Percentiles rank a stretch among this genome's conserved stretches.
Conservation (phyloP, 345 rosid species). For the Salix purpurea region DNA sequence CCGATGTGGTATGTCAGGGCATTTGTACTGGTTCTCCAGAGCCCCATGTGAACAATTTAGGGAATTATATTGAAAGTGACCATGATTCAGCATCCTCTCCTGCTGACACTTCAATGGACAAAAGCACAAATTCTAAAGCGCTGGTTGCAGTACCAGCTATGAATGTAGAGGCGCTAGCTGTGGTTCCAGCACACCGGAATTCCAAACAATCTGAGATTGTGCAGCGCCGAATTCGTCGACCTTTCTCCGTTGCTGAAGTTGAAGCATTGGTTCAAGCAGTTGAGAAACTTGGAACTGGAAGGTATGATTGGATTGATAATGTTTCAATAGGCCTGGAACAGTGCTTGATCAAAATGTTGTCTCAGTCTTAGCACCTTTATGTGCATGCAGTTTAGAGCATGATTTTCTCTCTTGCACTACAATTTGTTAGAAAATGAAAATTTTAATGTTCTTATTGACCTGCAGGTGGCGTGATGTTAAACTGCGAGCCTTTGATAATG, state of each 20-base stretch:
- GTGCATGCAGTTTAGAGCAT: not conserved
- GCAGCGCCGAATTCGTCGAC: slow-evolving; percentile 96
- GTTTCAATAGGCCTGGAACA: not conserved
- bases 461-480: slow-evolving; percentile 98
- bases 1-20: slow-evolving; percentile 24
- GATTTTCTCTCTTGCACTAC: not conserved
- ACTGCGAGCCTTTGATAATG: slow-evolving; percentile 81
- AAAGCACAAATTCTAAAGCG: slow-evolving; percentile 58
- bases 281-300: slow-evolving; percentile 97
- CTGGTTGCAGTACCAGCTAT: slow-evolving; percentile 58
- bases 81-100: slow-evolving; percentile 79
- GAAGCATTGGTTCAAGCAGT: slow-evolving; percentile 97
- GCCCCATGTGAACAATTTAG: slow-evolving; percentile 33
- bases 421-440: not conserved
- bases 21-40: slow-evolving; percentile 33
- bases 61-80: slow-evolving; percentile 66
- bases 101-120: slow-evolving; percentile 37
- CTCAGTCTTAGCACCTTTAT: not conserved
- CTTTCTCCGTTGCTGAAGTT: slow-evolving; percentile 96
- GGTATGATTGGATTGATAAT: slow-evolving; percentile 38
- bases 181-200: slow-evolving; percentile 64
- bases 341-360: not conserved
- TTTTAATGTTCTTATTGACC: slow-evolving; percentile 4
- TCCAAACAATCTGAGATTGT: slow-evolving; percentile 68
- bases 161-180: slow-evolving; percentile 50